Conservation (phyloP, 2,329 filamentous ascomycete genomes). For the Aspergillus fischeri region DNA sequence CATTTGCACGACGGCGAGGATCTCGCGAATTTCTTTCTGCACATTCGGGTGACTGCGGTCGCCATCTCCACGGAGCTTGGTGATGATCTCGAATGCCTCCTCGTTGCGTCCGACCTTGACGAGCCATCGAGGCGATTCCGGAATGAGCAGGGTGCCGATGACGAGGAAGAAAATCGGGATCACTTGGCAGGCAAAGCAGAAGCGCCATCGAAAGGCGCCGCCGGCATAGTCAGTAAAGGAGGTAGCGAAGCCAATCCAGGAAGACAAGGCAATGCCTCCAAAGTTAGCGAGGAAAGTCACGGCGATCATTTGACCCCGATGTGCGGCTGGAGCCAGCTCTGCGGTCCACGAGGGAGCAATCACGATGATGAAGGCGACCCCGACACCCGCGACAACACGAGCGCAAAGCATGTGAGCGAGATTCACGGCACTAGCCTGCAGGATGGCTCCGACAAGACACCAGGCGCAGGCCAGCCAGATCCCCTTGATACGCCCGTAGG, state of each 20-base stretch:
- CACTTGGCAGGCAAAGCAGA: slow-evolving; percentile 65
- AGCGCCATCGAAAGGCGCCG: slow-evolving; percentile 58
- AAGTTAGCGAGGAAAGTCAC: slow-evolving; percentile 69
- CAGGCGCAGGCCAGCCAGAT: slow-evolving; percentile 55
- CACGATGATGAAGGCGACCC: slow-evolving; percentile 63
- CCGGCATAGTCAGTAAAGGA: slow-evolving; percentile 46
- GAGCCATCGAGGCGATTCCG: slow-evolving; percentile 55
- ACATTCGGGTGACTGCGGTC: slow-evolving; percentile 50
- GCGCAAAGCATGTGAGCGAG: slow-evolving; percentile 62
- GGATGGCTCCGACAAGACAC: slow-evolving; percentile 53
- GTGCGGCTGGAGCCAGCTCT: slow-evolving; percentile 60
- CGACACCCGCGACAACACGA: slow-evolving; percentile 56
- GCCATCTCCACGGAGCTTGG: slow-evolving; percentile 55
- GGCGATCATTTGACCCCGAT: slow-evolving; percentile 61
- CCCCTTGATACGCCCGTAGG: slow-evolving; percentile 55
- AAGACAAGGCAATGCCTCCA: slow-evolving; percentile 59
- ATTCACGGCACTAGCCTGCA: slow-evolving; percentile 62
- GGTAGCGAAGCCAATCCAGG: slow-evolving; percentile 51
- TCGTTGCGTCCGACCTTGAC: slow-evolving; percentile 59
- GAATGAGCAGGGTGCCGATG: slow-evolving; percentile 56
- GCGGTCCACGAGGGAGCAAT: slow-evolving; percentile 66
- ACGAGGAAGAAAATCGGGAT: slow-evolving; percentile 55
- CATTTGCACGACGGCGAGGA: slow-evolving; percentile 56
- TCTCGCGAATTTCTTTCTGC: slow-evolving; percentile 57
- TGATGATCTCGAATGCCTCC: slow-evolving; percentile 60